Percentiles rank a stretch among this genome's conserved stretches.
Conservation (phyloP, 2,329 filamentous ascomycete species). For the Verticillium isaacii region DNA sequence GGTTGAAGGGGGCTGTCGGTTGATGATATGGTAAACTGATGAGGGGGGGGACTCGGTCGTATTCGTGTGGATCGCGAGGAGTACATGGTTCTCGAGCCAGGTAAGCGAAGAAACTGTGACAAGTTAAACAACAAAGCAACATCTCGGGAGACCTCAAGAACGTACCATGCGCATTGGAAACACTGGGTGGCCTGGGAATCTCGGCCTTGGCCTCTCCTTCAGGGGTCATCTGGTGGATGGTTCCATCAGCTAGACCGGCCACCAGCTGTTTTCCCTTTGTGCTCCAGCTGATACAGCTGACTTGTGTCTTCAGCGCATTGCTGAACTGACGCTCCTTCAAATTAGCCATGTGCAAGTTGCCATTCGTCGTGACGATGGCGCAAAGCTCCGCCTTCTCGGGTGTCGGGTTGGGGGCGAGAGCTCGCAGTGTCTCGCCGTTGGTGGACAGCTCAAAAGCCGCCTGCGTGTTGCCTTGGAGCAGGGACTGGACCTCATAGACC, state of each 20-base stretch:
- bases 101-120: constrained; percentile 67
- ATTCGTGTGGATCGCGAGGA: constrained; percentile 74
- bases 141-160: constrained; percentile 6
- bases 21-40: constrained; percentile 77
- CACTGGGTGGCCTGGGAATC: constrained; percentile 70
- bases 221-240: constrained; percentile 76
- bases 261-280: constrained; percentile 88
- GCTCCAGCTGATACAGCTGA: constrained; percentile 88
- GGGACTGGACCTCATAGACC: constrained; percentile 70
- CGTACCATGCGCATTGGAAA: constrained; percentile 62
- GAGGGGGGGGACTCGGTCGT: constrained; percentile 52
- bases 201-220: constrained; percentile 71
- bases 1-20: constrained; percentile 51
- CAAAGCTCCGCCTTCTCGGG: constrained; percentile 68
- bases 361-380: constrained; percentile 74
- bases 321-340: constrained; percentile 65
- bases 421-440: constrained; percentile 67
- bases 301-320: constrained; percentile 61
- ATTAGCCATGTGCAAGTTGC: constrained; percentile 80
- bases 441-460: constrained; percentile 73
- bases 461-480: constrained; percentile 62
- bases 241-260: constrained; percentile 77
- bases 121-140: neutral
- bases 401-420: constrained; percentile 76
- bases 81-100: constrained; percentile 87